These are phyloP conservation scores for Leucoagaricus sp. DNA, from an alignment of 1,284 basidiomycete genomes.

Conservation along the genomic window DNA sequence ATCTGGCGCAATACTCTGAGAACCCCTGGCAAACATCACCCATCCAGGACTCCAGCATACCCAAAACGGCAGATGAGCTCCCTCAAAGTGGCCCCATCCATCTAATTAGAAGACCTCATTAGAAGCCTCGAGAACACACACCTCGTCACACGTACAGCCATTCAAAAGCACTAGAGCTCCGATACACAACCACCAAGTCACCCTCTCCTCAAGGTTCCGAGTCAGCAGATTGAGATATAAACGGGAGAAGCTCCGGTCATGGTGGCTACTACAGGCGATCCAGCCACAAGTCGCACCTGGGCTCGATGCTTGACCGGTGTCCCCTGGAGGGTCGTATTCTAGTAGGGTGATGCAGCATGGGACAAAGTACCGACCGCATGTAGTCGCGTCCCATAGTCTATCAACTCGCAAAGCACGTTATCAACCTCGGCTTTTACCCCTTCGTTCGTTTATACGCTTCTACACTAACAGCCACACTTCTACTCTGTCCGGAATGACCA, in stretches of 20 bases:
- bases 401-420: neutral
- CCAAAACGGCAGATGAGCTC: neutral
- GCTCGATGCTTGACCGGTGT: neutral
- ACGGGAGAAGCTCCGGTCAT: constrained; percentile 4
- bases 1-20: neutral
- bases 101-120: constrained; percentile 14
- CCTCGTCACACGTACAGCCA: constrained; percentile 10
- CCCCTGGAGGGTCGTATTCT: neutral
- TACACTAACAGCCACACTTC: neutral
- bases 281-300: neutral
- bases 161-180: neutral
- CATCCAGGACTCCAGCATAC: neutral
- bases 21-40: neutral
- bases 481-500: neutral
- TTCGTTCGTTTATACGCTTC: too few species aligned
- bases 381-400: neutral
- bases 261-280: neutral
- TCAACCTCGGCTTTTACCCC: neutral
- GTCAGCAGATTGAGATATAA: neutral
- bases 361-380: neutral
- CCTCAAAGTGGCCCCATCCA: neutral
- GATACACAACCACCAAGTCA: neutral
- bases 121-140: constrained; percentile 1
- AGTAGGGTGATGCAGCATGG: neutral
- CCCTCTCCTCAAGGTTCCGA: neutral